Conservation (phyloP, 345 rosid species). For the Cardiospermum halicacabum region DNA sequence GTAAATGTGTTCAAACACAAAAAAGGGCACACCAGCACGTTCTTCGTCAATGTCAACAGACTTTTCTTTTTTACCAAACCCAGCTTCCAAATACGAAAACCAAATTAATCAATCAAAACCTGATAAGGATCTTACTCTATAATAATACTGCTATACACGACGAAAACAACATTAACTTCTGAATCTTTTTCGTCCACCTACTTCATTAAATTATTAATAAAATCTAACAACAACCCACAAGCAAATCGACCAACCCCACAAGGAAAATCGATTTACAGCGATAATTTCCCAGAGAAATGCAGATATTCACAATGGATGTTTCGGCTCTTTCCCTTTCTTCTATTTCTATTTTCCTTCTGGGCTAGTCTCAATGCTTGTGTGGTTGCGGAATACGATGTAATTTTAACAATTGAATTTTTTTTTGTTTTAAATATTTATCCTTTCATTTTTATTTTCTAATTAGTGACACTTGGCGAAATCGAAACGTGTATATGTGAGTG, state of each 20-base stretch:
- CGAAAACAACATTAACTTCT: neutral
- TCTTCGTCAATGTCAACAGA: neutral
- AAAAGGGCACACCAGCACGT: conserved; percentile 11
- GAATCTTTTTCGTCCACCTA: neutral
- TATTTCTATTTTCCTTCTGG: neutral
- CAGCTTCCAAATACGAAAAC: neutral
- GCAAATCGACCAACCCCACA: neutral
- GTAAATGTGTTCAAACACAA: neutral
- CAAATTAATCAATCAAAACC: neutral
- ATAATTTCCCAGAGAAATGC: neutral
- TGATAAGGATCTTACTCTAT: neutral
- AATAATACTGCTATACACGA: neutral
- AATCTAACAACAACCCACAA: conserved; percentile 1
- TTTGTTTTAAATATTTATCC: neutral
- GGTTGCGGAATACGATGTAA: neutral
- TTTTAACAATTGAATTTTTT: neutral
- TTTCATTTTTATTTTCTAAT: neutral
- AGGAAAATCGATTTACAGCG: neutral
- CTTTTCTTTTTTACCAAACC: neutral
- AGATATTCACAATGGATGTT: neutral
- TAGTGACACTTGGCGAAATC: neutral
- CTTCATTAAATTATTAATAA: neutral
- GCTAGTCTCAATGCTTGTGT: neutral
- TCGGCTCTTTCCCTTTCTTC: neutral
- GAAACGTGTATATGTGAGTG: neutral